Conservation (phyloP, 192 early-diverging fungal species). For the Podila verticillata region DNA sequence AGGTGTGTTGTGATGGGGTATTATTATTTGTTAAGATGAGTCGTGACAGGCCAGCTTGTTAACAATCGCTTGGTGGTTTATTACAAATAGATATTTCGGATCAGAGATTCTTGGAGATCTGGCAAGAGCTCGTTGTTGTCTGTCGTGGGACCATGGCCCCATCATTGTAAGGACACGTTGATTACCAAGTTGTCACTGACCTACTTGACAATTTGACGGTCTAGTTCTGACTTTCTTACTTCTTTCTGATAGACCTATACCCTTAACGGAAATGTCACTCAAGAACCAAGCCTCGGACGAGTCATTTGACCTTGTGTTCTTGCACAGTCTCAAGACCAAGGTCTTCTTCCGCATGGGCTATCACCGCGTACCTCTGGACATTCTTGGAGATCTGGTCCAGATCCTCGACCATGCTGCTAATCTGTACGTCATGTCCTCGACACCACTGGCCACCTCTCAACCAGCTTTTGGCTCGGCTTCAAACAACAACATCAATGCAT, state of each 20-base stretch:
- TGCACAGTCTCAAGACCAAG: constrained; percentile 71
- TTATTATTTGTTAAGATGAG: too few species aligned
- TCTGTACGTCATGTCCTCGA: constrained; percentile 51
- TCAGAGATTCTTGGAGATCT: constrained; percentile 36
- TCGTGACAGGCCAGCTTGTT: too few species aligned
- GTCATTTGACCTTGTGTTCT: constrained; percentile 76
- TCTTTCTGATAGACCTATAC: constrained; percentile 26
- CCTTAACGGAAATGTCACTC: constrained; percentile 51
- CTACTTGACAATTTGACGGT: background rate
- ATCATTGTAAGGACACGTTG: constrained; percentile 22
- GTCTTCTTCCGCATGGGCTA: constrained; percentile 75
- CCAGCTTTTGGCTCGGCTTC: background rate
- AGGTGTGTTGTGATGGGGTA: constrained; percentile 15
- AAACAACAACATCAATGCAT: background rate
- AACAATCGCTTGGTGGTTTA: too few species aligned
- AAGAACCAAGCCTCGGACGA: constrained; percentile 77
- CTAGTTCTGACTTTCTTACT: background rate
- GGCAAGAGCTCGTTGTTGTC: constrained; percentile 39
- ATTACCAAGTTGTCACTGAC: background rate
- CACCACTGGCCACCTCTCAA: constrained; percentile 50
- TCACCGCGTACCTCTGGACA: constrained; percentile 65
- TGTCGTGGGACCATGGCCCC: constrained; percentile 47
- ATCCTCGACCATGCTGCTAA: constrained; percentile 64
- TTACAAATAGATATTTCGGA: constrained; percentile 27
- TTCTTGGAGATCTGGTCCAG: constrained; percentile 63